Conservation (phyloP, 116 monocot genomes). For the Papilionanthe hybrid region DNA sequence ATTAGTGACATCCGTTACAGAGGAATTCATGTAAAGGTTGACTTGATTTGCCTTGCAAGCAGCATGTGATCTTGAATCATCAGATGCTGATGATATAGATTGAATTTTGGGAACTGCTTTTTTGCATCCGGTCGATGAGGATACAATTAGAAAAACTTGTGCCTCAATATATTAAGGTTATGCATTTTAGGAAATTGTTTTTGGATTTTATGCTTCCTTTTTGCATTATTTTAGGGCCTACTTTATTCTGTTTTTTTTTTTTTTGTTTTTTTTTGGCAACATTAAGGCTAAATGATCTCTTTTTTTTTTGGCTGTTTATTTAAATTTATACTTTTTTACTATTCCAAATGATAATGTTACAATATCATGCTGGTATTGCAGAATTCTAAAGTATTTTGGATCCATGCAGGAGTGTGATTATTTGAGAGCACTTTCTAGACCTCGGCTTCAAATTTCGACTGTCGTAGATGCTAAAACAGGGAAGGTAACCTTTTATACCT, state of each 20-base stretch:
- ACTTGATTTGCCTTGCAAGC: not conserved
- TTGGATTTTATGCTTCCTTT: not conserved
- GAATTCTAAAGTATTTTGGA: not conserved
- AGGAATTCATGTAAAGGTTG: not conserved
- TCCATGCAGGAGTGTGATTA: conserved; percentile 78
- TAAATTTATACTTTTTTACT: not conserved
- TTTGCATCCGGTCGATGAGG: not conserved
- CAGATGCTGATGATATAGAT: not conserved
- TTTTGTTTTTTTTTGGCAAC: not conserved
- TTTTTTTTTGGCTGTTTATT: not conserved
- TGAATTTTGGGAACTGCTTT: not conserved
- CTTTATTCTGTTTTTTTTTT: not conserved
- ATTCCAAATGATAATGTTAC: not conserved
- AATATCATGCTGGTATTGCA: not conserved
- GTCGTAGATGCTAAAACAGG: conserved; percentile 83
- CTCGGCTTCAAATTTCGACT: conserved; percentile 72
- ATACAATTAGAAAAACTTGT: not conserved
- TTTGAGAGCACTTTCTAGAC: conserved; percentile 69
- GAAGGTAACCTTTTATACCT: conserved; percentile 43
- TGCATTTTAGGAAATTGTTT: not conserved
- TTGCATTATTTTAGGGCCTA: not conserved
- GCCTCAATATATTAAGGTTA: not conserved
- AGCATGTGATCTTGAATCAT: not conserved
- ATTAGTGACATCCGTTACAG: not conserved
- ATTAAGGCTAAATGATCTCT: not conserved